These are phyloP conservation scores for Kokia cookei DNA, from an alignment of 441 rosid species.

Conservation along the genomic window DNA sequence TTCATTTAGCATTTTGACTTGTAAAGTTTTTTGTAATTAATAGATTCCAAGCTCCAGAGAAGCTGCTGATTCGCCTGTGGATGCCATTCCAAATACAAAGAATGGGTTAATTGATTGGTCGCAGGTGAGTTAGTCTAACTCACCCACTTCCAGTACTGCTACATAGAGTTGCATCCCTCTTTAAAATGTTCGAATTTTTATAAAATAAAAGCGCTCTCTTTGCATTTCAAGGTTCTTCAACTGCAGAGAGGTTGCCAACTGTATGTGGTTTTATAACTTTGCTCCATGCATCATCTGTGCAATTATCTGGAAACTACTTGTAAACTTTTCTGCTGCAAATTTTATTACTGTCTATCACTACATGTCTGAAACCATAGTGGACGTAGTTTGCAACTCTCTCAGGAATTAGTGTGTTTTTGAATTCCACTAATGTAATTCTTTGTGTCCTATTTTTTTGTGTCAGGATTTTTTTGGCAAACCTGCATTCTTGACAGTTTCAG, in stretches of 20 bases:
- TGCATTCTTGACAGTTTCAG: constrained; percentile 93
- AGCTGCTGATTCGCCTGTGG: constrained; percentile 31
- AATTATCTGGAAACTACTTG: not conserved
- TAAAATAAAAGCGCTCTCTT: not conserved
- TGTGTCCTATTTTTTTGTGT: constrained; percentile 18
- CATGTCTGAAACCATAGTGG: not conserved
- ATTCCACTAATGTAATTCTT: constrained; percentile 9
- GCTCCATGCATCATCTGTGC: not conserved
- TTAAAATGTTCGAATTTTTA: not conserved
- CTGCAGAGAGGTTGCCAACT: not conserved
- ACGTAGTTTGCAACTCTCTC: not conserved
- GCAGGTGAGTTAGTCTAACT: constrained; percentile 45
- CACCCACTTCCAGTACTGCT: not conserved
- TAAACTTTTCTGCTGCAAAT: not conserved
- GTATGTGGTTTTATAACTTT: not conserved
- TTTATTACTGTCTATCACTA: not conserved
- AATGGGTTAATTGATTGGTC: constrained; percentile 89
- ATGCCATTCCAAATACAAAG: constrained; percentile 66
- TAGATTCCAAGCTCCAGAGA: constrained; percentile 85
- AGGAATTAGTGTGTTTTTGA: not conserved
- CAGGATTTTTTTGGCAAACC: constrained; percentile 98
- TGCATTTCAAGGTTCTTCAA: not conserved
- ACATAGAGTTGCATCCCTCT: not conserved
- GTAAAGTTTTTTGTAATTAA: not conserved
- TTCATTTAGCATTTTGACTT: not conserved